These are phyloP conservation scores for Vinca minor DNA, from an alignment of 257 asterid genomes.

Conservation along the genomic window DNA sequence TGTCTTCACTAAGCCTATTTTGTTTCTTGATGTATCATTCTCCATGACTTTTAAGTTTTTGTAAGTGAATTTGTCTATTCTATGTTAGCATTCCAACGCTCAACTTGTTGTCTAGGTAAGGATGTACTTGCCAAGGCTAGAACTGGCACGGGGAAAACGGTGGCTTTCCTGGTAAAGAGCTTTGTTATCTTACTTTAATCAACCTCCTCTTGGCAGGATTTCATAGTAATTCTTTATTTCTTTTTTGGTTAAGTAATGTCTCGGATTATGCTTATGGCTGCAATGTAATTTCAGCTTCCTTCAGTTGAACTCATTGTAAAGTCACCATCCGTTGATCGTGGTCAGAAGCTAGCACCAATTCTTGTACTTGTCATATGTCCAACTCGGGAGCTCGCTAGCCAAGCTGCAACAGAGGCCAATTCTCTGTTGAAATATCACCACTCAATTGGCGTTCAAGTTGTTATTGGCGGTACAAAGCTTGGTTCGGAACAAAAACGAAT, in stretches of 20 bases:
- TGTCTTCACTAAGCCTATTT: not conserved
- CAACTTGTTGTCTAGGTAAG: slow-evolving; percentile 49
- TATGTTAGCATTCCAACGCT: not conserved
- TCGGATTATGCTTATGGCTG: not conserved
- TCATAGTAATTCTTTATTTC: too few relatives aligned
- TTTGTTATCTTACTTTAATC: not conserved
- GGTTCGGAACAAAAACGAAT: slow-evolving; percentile 79
- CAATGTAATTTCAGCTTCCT: slow-evolving; percentile 61
- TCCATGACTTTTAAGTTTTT: not conserved
- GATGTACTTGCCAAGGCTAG: slow-evolving; percentile 97
- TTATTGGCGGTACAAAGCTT: slow-evolving; percentile 89
- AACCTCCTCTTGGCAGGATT: too few relatives aligned
- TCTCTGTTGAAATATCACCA: slow-evolving; percentile 79
- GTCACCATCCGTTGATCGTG: slow-evolving; percentile 42
- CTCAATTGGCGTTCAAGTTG: slow-evolving; percentile 93
- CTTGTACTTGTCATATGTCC: slow-evolving; percentile 87
- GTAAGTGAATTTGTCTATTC: not conserved
- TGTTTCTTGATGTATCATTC: not conserved
- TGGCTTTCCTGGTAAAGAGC: slow-evolving; percentile 78
- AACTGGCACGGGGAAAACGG: slow-evolving; percentile 98
- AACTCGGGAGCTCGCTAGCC: slow-evolving; percentile 90
- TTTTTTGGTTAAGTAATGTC: not conserved
- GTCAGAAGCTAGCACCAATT: slow-evolving; percentile 64
- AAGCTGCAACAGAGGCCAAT: slow-evolving; percentile 92
- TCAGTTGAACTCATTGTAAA: slow-evolving; percentile 72